These are phyloP conservation scores for Trametes cubensis DNA, from an alignment of 768 basidiomycete genomes.

Conservation along the genomic window DNA sequence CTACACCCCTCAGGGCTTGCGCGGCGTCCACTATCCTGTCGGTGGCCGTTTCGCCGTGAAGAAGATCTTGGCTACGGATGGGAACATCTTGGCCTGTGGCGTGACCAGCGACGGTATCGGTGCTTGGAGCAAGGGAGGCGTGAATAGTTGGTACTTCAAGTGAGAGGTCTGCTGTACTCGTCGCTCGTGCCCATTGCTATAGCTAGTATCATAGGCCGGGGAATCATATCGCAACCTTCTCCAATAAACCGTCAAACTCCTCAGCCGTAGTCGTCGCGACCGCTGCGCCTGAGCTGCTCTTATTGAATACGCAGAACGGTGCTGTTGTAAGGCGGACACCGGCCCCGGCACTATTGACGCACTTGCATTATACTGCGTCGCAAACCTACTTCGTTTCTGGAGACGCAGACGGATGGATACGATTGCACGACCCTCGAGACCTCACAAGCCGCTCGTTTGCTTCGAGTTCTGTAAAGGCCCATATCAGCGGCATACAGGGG, in stretches of 20 bases:
- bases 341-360: constrained; percentile 60
- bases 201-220: constrained; percentile 33
- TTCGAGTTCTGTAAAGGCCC: constrained; percentile 59
- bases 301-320: constrained; percentile 79
- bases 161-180: constrained; percentile 42
- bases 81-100: constrained; percentile 70
- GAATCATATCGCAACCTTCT: constrained; percentile 42
- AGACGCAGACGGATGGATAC: constrained; percentile 71
- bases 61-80: constrained; percentile 77
- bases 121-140: constrained; percentile 81
- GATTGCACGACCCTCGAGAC: constrained; percentile 72
- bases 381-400: constrained; percentile 69
- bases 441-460: constrained; percentile 50
- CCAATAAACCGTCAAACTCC: constrained; percentile 51
- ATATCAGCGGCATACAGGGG: constrained; percentile 80
- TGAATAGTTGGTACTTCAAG: constrained; percentile 83
- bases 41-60: constrained; percentile 70
- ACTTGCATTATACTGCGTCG: constrained; percentile 58
- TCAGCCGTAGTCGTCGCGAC: constrained; percentile 64
- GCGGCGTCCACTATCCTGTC: constrained; percentile 75
- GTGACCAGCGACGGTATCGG: constrained; percentile 67
- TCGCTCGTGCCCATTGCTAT: neutral
- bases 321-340: constrained; percentile 57
- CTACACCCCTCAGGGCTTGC: constrained; percentile 62
- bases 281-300: constrained; percentile 58